Evolutionary conservation across 768 basidiomycete genomes (phyloP), one percentile per base, ranked within the genome.

Genomic region (Phylloporus scabripes): DNA sequence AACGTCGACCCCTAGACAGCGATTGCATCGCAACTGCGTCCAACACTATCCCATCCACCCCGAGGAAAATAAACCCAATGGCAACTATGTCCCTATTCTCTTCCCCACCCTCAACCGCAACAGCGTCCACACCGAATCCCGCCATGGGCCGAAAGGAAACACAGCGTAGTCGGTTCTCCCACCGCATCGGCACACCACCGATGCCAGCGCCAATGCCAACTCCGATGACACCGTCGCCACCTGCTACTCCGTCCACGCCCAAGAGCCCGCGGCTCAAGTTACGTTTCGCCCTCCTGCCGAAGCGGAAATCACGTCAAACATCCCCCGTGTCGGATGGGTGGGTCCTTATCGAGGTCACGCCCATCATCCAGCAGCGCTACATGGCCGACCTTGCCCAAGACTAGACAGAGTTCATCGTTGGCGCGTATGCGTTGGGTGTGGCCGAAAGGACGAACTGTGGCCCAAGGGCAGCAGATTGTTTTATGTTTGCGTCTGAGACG

Each of bases 291-390:
- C 49, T 58, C 3, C 48, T 65, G 0, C 48, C 52, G 8, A 57
- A 43, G 33, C 55, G 65, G 24, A 60, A 51, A 17, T 17, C 18
- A n/a, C 60, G 49, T 21, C 50, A 33, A 33, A 15, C 50, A 3
- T 54, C 51, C 7, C 33, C 31, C 9, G 62, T 33, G 24, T 54
- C 52, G 28, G 66, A 60, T 0, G 67, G 64, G 9, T 67, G 67
- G 65, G 60, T 67, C 17, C 61, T 53, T 36, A 54, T 67, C 47
- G 65, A 69, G 4, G 44, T 69, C 23, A 61, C 53, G 6, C 63
- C 65, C 3, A 14, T 50, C 41, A 57, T 67, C 26, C 40, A 43
- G 34, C 54, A 63, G 41, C 61, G 41, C 17, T 52, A 46, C 24
- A 38, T 67, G 1, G 32, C 54, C 6, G 17, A 54, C 31, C 48